Evolutionary conservation across 345 rosid genomes (phyloP).

Genomic region (Populus pruinosa): DNA sequence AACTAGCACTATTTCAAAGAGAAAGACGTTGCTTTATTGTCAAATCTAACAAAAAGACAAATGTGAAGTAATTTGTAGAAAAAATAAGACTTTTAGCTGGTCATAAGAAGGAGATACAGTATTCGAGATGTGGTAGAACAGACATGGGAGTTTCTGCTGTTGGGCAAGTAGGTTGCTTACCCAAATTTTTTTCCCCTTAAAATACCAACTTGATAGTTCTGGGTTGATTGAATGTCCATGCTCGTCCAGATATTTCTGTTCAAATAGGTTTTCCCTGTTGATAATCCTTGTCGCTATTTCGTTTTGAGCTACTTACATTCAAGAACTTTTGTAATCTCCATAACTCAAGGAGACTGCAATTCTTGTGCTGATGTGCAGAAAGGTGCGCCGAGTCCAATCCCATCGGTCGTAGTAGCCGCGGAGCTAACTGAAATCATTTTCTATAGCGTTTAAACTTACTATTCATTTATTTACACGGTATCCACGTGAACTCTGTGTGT

Average conservation of each 20-base stretch:
- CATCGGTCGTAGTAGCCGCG: neutral
- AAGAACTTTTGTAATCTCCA: neutral
- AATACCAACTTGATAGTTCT: neutral
- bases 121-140: slow-evolving; percentile 95
- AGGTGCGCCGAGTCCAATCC: no score
- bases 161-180: slow-evolving; percentile 62
- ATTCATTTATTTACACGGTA: no score
- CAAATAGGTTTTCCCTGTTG: slow-evolving; percentile 1
- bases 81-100: slow-evolving; percentile 76
- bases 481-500: no score
- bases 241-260: neutral
- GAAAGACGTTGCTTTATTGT: neutral
- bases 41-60: slow-evolving; percentile 2
- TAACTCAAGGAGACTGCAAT: neutral
- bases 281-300: neutral
- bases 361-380: neutral
- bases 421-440: neutral
- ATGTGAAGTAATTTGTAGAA: slow-evolving; percentile 21
- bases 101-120: slow-evolving; percentile 63
- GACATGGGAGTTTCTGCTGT: slow-evolving; percentile 93
- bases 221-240: neutral
- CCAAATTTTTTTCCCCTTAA: neutral
- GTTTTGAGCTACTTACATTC: neutral
- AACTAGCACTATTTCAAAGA: neutral
- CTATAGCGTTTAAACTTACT: neutral